A percentile compares a stretch with the other conserved stretches of the same genome.
These are phyloP conservation scores for Linnemannia elongata DNA, from an alignment of 192 early-diverging fungal species.

Conservation along the genomic window DNA sequence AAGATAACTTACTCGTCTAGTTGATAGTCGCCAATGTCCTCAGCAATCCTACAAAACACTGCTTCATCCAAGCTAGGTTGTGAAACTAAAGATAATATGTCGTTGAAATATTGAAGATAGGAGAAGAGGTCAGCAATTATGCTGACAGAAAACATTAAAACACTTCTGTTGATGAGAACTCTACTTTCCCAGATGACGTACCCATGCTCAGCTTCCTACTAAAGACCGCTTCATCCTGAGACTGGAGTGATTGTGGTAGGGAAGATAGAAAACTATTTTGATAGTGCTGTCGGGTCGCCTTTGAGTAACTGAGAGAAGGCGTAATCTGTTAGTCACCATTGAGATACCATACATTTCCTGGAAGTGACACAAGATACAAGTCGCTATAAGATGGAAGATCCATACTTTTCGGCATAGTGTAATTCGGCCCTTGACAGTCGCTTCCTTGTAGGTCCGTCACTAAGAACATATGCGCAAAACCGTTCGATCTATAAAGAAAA, in stretches of 20 bases:
- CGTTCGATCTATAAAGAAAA: slow-evolving; percentile 66
- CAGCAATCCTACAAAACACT: slow-evolving; percentile 68
- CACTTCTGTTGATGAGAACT: background rate
- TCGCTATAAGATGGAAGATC: background rate
- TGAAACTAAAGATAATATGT: slow-evolving; percentile 48
- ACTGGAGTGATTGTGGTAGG: slow-evolving; percentile 64
- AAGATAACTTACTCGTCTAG: slow-evolving; percentile 50
- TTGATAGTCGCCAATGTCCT: slow-evolving; percentile 67
- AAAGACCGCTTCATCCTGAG: slow-evolving; percentile 59
- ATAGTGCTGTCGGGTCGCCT: slow-evolving; percentile 63
- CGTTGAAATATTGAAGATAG: background rate
- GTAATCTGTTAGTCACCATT: too few relatives aligned
- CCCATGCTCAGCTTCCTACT: slow-evolving; percentile 51
- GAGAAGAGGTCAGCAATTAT: too few relatives aligned
- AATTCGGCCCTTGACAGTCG: slow-evolving; percentile 66
- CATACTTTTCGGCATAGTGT: slow-evolving; percentile 62
- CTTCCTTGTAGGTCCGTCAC: slow-evolving; percentile 37
- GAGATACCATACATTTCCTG: background rate
- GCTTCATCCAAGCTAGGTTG: slow-evolving; percentile 71
- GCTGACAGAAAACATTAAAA: background rate
- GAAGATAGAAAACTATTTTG: slow-evolving; percentile 63
- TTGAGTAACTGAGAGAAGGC: slow-evolving; percentile 60
- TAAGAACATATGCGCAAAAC: slow-evolving; percentile 61
- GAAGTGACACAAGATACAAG: background rate
- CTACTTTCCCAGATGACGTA: background rate